phyloP scores from a whole-genome alignment of 768 basidiomycete genomes.

The Chalciporus sphaerocephalus region DNA sequence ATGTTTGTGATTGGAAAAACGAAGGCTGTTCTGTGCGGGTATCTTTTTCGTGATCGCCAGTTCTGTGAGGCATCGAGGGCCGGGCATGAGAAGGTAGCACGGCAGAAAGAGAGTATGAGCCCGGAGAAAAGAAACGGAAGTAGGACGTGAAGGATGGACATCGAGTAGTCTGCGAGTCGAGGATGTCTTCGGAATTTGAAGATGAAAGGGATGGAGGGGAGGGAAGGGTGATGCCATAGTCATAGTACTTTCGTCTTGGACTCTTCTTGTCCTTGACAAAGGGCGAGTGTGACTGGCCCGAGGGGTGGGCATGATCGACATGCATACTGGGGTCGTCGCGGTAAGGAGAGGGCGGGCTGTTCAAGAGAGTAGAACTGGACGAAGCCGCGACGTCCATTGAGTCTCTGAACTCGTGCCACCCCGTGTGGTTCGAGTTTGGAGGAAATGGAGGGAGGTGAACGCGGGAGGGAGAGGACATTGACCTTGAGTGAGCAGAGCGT shows the following conservation, averaged over 20 bases:
- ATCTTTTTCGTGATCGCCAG: conserved; percentile 3
- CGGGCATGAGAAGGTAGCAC: conserved; percentile 14
- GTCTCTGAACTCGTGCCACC: too few relatives aligned
- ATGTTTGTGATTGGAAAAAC: conserved; percentile 30
- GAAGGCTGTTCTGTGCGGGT: conserved; percentile 10
- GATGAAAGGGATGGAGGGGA: conserved; percentile 2
- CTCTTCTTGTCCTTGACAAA: conserved; percentile 15
- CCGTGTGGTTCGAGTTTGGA: too few relatives aligned
- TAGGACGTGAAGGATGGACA: background rate
- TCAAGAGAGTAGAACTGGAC: background rate
- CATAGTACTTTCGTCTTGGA: conserved; percentile 20
- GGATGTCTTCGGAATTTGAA: conserved; percentile 7
- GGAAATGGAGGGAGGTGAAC: background rate
- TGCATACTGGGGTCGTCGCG: conserved; percentile 5
- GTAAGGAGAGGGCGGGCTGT: background rate
- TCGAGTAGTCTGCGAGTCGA: background rate
- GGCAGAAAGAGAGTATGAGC: conserved; percentile 16
- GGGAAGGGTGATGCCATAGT: conserved; percentile 13
- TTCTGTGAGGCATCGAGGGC: background rate
- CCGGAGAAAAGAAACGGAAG: conserved; percentile 2
- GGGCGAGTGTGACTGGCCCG: background rate
- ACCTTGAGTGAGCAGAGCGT: background rate
- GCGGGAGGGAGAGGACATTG: background rate
- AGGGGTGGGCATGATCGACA: background rate
- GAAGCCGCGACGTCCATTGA: conserved; percentile 7